phyloP scores from a whole-genome alignment of 768 basidiomycete genomes.

The Phaeotremella fagi region DNA sequence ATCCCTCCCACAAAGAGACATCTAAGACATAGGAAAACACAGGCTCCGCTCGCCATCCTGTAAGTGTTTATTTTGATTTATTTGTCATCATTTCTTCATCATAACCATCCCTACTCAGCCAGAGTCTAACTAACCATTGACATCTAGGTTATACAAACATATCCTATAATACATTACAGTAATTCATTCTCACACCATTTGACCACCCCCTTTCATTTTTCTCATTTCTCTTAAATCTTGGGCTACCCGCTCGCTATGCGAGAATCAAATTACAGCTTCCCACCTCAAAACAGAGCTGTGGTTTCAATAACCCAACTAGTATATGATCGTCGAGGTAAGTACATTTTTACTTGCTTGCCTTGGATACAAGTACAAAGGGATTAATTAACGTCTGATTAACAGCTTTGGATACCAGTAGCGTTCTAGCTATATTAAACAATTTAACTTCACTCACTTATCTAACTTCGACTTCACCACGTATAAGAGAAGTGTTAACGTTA shows the following conservation, averaged over 20 bases:
- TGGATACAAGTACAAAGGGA: not conserved
- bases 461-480: slow-evolving; percentile 92
- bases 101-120: too few species aligned
- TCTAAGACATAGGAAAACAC: not conserved
- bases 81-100: too few species aligned
- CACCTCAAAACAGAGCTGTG: slow-evolving; percentile 88
- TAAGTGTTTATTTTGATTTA: not conserved
- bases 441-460: slow-evolving; percentile 93
- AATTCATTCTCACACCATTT: too few species aligned
- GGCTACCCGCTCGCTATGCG: slow-evolving; percentile 64
- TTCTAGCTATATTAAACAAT: slow-evolving; percentile 71
- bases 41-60: not conserved
- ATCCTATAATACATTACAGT: too few species aligned
- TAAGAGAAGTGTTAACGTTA: slow-evolving; percentile 96
- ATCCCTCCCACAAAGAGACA: too few species aligned
- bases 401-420: slow-evolving; percentile 50
- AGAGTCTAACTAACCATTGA: too few species aligned
- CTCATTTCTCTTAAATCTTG: too few species aligned
- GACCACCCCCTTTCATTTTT: too few species aligned
- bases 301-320: slow-evolving; percentile 91
- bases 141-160: too few species aligned
- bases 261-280: slow-evolving; percentile 91
- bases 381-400: not conserved
- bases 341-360: too few species aligned
- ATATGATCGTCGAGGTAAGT: slow-evolving; percentile 86